Percentiles rank a stretch among this genome's conserved stretches.
Conservation (phyloP, 208 protist species). For the Angomonas desouzai region DNA sequence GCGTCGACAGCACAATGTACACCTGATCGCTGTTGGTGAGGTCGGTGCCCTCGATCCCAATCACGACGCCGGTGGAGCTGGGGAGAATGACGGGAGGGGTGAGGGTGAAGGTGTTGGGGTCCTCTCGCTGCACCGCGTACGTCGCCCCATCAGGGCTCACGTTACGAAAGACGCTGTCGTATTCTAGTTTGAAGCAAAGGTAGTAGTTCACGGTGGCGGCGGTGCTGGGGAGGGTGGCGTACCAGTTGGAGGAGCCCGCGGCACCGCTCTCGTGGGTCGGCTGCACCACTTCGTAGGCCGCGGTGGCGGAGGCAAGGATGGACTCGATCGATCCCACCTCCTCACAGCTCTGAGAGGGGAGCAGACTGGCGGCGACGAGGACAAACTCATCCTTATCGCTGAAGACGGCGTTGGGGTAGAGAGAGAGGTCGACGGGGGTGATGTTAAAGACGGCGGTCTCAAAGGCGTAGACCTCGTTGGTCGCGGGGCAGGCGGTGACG, state of each 20-base stretch:
- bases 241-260: conserved; percentile 49
- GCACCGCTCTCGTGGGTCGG: conserved; percentile 32
- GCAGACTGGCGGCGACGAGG: conserved; percentile 27
- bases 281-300: conserved; percentile 19
- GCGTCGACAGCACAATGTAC: conserved; percentile 42
- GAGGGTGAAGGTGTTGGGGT: conserved; percentile 43
- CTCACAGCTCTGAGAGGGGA: conserved; percentile 16
- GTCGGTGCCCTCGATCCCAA: conserved; percentile 48
- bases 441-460: conserved; percentile 69
- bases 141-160: conserved; percentile 16
- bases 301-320: conserved; percentile 17
- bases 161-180: conserved; percentile 42
- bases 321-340: conserved; percentile 17
- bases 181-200: conserved; percentile 64
- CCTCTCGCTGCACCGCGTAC: conserved; percentile 33
- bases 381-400: conserved; percentile 44
- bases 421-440: conserved; percentile 20
- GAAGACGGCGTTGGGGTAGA: conserved; percentile 63
- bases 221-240: conserved; percentile 46
- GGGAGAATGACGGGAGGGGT: conserved; percentile 54
- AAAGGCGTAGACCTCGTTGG: conserved; percentile 33
- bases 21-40: conserved; percentile 47
- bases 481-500: conserved; percentile 22
- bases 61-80: conserved; percentile 27
- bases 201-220: conserved; percentile 26